Evolutionary conservation across 257 asterid species (phyloP).

Genomic region (Nyctanthes arbortristis): DNA sequence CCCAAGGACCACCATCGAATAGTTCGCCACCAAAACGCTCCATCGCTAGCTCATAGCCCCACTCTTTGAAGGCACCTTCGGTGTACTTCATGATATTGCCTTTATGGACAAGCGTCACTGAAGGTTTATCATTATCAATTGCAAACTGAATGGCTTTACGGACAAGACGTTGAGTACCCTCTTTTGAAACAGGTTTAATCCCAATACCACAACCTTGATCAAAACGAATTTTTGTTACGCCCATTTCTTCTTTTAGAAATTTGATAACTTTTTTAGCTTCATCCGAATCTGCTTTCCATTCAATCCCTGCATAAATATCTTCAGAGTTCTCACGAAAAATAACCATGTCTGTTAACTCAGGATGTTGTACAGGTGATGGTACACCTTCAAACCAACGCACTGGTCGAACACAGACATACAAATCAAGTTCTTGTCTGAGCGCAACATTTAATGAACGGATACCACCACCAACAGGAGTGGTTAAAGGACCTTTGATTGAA

Average conservation of each 20-base stretch:
- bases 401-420: neutral
- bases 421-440: neutral
- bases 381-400: neutral
- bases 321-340: neutral
- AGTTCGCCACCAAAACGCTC: neutral
- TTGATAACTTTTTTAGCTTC: neutral
- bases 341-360: neutral
- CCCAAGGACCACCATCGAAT: neutral
- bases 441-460: neutral
- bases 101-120: neutral
- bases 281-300: neutral
- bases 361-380: neutral
- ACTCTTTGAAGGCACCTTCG: neutral
- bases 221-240: neutral
- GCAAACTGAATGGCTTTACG: neutral
- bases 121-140: neutral
- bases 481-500: neutral
- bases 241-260: neutral
- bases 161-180: neutral
- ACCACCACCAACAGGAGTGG: neutral
- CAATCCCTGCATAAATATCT: neutral
- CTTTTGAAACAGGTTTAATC: neutral
- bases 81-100: neutral
- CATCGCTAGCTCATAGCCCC: neutral
- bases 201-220: neutral